phyloP scores from a whole-genome alignment of 1,284 basidiomycete genomes.

The Ceratobasidium sp. region DNA sequence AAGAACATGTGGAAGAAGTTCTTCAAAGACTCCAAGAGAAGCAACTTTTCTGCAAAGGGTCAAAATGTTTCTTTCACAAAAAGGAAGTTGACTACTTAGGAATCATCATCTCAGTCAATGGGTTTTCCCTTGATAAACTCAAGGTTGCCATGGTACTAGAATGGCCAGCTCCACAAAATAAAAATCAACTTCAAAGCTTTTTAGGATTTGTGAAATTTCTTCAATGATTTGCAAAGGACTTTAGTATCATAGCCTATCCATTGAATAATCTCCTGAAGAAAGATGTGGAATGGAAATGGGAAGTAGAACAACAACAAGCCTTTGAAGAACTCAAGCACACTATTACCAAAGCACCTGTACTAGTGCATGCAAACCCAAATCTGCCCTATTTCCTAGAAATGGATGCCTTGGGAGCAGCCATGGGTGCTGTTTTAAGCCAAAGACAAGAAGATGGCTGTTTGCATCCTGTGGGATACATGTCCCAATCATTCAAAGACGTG shows the following conservation, averaged over 20 bases:
- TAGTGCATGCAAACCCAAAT: background rate
- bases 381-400: constrained; percentile 34
- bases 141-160: constrained; percentile 48
- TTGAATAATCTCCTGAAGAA: constrained; percentile 46
- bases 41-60: background rate
- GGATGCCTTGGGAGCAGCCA: constrained; percentile 12
- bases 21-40: background rate
- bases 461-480: constrained; percentile 22
- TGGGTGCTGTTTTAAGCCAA: constrained; percentile 4
- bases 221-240: constrained; percentile 48
- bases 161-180: constrained; percentile 48
- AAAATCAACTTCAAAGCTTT: constrained; percentile 48
- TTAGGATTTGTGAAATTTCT: constrained; percentile 51
- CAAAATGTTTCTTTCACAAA: constrained; percentile 43
- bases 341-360: background rate
- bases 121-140: constrained; percentile 45
- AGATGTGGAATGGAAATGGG: constrained; percentile 23
- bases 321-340: background rate
- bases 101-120: constrained; percentile 17
- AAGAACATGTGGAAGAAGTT: constrained; percentile 19
- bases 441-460: background rate
- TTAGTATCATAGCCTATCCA: constrained; percentile 45
- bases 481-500: constrained; percentile 40
- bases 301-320: background rate
- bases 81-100: constrained; percentile 47